A percentile compares a stretch with the other conserved stretches of the same genome.
phyloP scores from a whole-genome alignment of 169 alveolate genomes.

The Eimeria zaria region DNA sequence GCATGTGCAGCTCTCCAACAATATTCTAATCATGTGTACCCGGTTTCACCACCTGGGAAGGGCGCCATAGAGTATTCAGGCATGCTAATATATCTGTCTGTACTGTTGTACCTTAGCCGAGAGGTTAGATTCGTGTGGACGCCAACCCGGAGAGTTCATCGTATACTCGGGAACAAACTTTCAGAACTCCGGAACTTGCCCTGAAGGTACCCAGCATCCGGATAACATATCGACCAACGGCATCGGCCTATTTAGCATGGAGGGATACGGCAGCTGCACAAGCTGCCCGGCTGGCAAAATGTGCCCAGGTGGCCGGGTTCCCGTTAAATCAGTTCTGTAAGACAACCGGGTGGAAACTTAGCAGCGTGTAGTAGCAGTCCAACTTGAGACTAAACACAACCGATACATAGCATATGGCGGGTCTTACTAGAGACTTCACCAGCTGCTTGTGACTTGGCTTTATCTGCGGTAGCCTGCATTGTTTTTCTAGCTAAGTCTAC shows the following conservation, averaged over 20 bases:
- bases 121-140: slow-evolving; percentile 26
- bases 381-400: not conserved
- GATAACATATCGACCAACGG: not conserved
- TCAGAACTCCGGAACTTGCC: not conserved
- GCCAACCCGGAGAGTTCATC: slow-evolving; percentile 47
- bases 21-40: no score
- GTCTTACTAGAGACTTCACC: not conserved
- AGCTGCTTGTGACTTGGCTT: not conserved
- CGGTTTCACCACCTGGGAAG: not conserved
- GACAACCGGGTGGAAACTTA: not conserved
- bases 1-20: not conserved
- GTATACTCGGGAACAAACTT: not conserved
- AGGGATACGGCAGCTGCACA: slow-evolving; percentile 56
- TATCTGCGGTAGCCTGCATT: not conserved
- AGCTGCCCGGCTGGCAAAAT: slow-evolving; percentile 29
- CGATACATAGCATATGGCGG: not conserved
- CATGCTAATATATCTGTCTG: not conserved
- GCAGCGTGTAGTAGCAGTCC: not conserved
- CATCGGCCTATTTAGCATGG: slow-evolving; percentile 43
- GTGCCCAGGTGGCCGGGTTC: slow-evolving; percentile 29
- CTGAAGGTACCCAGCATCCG: slow-evolving; percentile 50
- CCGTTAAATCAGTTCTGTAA: not conserved
- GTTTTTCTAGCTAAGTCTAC: not conserved
- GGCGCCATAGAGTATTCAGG: not conserved
- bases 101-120: not conserved